Conservation (phyloP, 257 asterid genomes). For the Nemophila menziesii region DNA sequence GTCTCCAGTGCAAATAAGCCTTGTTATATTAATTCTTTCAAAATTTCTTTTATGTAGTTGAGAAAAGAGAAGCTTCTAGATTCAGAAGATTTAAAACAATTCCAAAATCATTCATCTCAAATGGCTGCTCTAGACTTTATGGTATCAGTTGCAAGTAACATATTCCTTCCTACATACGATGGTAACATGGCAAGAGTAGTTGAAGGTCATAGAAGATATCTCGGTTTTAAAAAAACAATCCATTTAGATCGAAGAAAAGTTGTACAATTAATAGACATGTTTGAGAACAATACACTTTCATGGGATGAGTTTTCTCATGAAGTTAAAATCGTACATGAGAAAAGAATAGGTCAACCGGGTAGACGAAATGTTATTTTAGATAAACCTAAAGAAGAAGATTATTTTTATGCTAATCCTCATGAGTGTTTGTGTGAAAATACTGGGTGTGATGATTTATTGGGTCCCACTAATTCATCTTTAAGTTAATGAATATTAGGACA, state of each 20-base stretch:
- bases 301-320: constrained; percentile 56
- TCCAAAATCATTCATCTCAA: constrained; percentile 92
- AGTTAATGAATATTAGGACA: constrained; percentile 13
- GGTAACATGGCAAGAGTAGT: constrained; percentile 95
- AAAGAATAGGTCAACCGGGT: constrained; percentile 63
- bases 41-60: too few relatives aligned
- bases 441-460: constrained; percentile 29
- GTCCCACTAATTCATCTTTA: constrained; percentile 27
- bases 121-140: constrained; percentile 95
- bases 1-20: too few relatives aligned
- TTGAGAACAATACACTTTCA: constrained; percentile 53
- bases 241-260: constrained; percentile 61
- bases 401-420: constrained; percentile 74
- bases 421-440: constrained; percentile 62
- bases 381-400: constrained; percentile 90
- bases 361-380: constrained; percentile 37
- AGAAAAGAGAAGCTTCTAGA: constrained; percentile 80
- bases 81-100: constrained; percentile 49
- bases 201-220: constrained; percentile 93
- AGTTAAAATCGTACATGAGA: constrained; percentile 43
- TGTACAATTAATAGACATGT: constrained; percentile 61
- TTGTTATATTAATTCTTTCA: too few relatives aligned
- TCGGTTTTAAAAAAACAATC: constrained; percentile 72
- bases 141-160: constrained; percentile 74
- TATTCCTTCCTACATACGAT: constrained; percentile 76